Percentiles rank a stretch among this genome's conserved stretches.
phyloP scores from a whole-genome alignment of 1,284 basidiomycete species.

The Hemileia vastatrix region DNA sequence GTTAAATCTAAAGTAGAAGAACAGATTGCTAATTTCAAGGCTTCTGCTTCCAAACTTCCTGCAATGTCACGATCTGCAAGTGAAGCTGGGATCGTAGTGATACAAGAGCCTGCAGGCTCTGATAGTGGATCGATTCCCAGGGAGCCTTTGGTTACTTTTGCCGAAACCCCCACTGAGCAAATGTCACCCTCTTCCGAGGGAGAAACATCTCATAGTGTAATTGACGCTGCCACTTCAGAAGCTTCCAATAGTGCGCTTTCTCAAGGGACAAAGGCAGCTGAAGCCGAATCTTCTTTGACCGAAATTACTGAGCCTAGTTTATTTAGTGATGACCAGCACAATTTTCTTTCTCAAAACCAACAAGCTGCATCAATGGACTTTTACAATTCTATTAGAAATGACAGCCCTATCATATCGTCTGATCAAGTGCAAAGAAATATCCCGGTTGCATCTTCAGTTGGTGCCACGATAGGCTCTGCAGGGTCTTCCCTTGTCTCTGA shows the following conservation, averaged over 20 bases:
- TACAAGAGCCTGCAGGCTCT: slow-evolving; percentile 59
- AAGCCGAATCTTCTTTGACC: slow-evolving; percentile 51
- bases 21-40: slow-evolving; percentile 65
- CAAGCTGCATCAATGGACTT: slow-evolving; percentile 64
- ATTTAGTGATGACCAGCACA: slow-evolving; percentile 66
- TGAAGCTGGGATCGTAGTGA: slow-evolving; percentile 44
- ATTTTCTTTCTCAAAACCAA: slow-evolving; percentile 42
- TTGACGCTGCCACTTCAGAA: slow-evolving; percentile 62
- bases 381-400: slow-evolving; percentile 61
- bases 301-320: slow-evolving; percentile 57
- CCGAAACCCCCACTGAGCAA: slow-evolving; percentile 38
- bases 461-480: slow-evolving; percentile 49
- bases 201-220: slow-evolving; percentile 47
- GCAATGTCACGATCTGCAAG: slow-evolving; percentile 46
- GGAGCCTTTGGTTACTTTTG: slow-evolving; percentile 38
- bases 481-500: slow-evolving; percentile 71
- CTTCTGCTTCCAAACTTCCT: slow-evolving; percentile 45
- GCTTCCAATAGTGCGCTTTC: slow-evolving; percentile 57
- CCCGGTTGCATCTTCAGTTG: slow-evolving; percentile 35
- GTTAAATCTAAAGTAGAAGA: slow-evolving; percentile 68
- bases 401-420: slow-evolving; percentile 7
- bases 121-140: slow-evolving; percentile 38
- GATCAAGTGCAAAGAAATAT: slow-evolving; percentile 20
- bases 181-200: slow-evolving; percentile 42
- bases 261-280: slow-evolving; percentile 54